phyloP scores from a whole-genome alignment of 2,329 filamentous ascomycete species.

The Cladorrhinum sp. region DNA sequence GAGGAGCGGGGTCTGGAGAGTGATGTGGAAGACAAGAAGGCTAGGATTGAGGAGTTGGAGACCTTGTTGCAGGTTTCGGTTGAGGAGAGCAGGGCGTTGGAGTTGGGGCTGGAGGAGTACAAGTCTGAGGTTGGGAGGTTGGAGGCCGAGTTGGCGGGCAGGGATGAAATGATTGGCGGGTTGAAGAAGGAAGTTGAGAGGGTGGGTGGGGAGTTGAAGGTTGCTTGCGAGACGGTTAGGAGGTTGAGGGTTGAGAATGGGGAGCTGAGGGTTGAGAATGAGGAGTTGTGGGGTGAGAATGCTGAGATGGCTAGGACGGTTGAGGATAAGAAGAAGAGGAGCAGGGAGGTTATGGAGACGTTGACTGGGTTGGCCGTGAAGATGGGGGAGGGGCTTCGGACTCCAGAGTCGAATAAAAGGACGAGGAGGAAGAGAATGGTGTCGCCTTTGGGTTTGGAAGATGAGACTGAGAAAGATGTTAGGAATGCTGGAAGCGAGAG shows the following conservation, averaged over 20 bases:
- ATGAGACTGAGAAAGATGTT: not conserved
- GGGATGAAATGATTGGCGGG: not conserved
- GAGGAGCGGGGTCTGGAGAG: no score
- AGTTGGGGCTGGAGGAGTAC: not conserved
- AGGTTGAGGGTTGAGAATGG: slow-evolving; percentile 46
- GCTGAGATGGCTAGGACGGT: slow-evolving; percentile 35
- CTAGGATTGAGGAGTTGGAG: not conserved
- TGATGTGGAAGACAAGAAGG: not conserved
- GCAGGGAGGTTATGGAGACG: slow-evolving; percentile 44
- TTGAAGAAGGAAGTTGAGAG: not conserved
- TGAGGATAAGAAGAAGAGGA: slow-evolving; percentile 39
- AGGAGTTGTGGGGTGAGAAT: slow-evolving; percentile 44
- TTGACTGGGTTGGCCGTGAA: slow-evolving; percentile 52
- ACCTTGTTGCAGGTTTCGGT: not conserved
- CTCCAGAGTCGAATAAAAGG: slow-evolving; percentile 30
- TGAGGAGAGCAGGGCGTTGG: not conserved
- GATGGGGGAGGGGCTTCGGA: slow-evolving; percentile 43
- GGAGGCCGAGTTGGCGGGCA: slow-evolving; percentile 18
- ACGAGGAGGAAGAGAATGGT: slow-evolving; percentile 14
- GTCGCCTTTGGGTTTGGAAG: slow-evolving; percentile 6
- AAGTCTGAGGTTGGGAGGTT: not conserved
- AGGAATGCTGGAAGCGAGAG: slow-evolving; percentile 10
- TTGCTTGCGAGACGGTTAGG: slow-evolving; percentile 46
- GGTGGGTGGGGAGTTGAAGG: slow-evolving; percentile 35
- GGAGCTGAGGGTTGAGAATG: slow-evolving; percentile 32